Evolutionary conservation across 2,329 filamentous ascomycete species (phyloP), one percentile per base, ranked within the genome.

Genomic region (Raffaelea deltoideospora): DNA sequence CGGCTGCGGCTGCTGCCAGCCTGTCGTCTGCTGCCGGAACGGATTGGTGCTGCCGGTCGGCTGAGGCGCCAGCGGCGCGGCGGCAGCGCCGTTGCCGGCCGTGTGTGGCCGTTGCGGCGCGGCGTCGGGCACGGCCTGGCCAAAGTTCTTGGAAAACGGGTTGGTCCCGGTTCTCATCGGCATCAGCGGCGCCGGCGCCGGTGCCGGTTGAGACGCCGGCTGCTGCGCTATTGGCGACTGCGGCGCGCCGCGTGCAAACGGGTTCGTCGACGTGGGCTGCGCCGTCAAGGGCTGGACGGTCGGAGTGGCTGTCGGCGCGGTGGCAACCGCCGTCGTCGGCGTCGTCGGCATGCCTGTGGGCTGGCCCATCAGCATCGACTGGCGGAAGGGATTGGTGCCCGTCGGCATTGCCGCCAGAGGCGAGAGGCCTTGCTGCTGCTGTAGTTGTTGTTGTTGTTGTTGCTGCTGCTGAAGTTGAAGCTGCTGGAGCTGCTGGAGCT

Each of bases 31-130:
- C 52, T 96, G 86, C 14, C 90, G 73, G 68, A 96, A 96, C 1
- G 90, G 90, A 50, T 98, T 98, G 3, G 87, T 95, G 50, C 74
- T 85, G 9, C 86, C 87, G 0, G 87, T 95, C 2, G 79, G 71
- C 50, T 88, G 85, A 3, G 85, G 74, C 37, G 69, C 69, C 5
- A 90, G 59, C 10, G 55, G 57, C 24, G 58, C 57, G 17, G 87
- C 94, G 3, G 79, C 70, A 57, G 57, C 27, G 37, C 17, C 54
- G 26, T 53, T 56, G 26, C 58, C 56, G 19, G 59, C 61, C 2
- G 64, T 62, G 30, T 64, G 61, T 1, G 61, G 64, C n/a, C 60
- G 53, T 35, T 62, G 60, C 26, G 56, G 53, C 31, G 59, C 46
- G 10, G 47, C 49, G 8, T 23, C n/a, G 4, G 17, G 17, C 2